Evolutionary conservation across 1,139 yeast genomes (phyloP), one percentile per base, ranked within the genome.

Genomic region (Kodamaea arcana): DNA sequence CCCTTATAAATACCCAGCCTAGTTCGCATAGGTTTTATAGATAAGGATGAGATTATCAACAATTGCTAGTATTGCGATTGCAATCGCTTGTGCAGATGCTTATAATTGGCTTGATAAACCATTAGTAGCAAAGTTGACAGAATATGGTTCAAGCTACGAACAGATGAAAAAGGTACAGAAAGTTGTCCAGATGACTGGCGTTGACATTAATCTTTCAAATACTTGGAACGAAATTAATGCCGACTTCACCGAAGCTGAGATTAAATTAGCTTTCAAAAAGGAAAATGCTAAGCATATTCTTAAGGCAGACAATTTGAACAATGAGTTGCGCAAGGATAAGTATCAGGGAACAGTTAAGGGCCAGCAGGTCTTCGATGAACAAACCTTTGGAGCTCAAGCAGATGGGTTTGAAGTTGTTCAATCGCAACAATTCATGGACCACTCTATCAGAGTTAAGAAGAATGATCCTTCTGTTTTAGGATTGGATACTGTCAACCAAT

Each of bases 401-500:
- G 20, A 24, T 8, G 24, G 27, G n/a, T 47, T 46, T 31, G 44
- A 46, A 23, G 32, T 34, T 4, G 31, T 45, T 11, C 21, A 31
- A 6, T 15, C 24, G 15, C 4, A 21, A 1, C 52, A 58, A 34
- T 65, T 59, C 41, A 44, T 51, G n/a, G 64, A 58, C 13, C 61
- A 74, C 43, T 36, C 62, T 11, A 50, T 74, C 35, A 60, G 78
- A 45, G 52, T 68, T 34, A 69, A 67, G 47, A 51, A 62, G 24
- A 58, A 62, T 18, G 45, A 61, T 34, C 79, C 79, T 0, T 67
- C 61, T 32, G 39, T 50, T 6, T 59, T 75, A 37, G 78, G 74
- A 3, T 57, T 78, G 35, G 84, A 78, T 44, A 60, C 71, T 6
- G 82, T 77, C 18, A 60, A 74, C 20, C 92, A 83, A 52, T 77